phyloP scores from a whole-genome alignment of 2,329 filamentous ascomycete genomes.

The Cadophora malorum region DNA sequence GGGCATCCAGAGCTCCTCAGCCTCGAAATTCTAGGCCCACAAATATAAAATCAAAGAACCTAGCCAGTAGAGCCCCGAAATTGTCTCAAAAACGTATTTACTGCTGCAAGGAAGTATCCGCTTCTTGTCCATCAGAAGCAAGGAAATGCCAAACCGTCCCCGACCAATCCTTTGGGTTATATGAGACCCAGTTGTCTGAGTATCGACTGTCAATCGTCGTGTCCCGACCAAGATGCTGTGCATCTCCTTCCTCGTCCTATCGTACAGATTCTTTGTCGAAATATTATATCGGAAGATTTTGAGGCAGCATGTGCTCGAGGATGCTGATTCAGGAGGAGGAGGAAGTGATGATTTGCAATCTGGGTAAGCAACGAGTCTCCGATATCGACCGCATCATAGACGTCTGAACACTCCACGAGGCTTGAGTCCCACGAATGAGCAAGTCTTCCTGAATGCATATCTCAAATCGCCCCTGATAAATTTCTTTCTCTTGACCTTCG shows the following conservation, averaged over 20 bases:
- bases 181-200: neutral
- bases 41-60: neutral
- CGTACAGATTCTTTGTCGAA: neutral
- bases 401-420: slow-evolving; percentile 39
- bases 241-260: neutral
- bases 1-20: neutral
- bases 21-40: neutral
- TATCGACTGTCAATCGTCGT: neutral
- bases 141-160: neutral
- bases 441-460: slow-evolving; percentile 40
- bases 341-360: neutral
- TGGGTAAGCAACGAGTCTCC: neutral
- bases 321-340: neutral
- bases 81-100: neutral
- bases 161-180: neutral
- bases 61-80: slow-evolving; percentile 2
- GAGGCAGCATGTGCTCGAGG: neutral
- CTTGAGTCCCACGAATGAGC: slow-evolving; percentile 37
- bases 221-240: neutral
- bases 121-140: neutral
- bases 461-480: slow-evolving; percentile 41
- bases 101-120: neutral
- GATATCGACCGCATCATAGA: slow-evolving; percentile 25
- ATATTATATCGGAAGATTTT: neutral
- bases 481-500: slow-evolving; percentile 42